Conservation (phyloP, 495 filamentous ascomycete species). For the Neurospora discreta region DNA sequence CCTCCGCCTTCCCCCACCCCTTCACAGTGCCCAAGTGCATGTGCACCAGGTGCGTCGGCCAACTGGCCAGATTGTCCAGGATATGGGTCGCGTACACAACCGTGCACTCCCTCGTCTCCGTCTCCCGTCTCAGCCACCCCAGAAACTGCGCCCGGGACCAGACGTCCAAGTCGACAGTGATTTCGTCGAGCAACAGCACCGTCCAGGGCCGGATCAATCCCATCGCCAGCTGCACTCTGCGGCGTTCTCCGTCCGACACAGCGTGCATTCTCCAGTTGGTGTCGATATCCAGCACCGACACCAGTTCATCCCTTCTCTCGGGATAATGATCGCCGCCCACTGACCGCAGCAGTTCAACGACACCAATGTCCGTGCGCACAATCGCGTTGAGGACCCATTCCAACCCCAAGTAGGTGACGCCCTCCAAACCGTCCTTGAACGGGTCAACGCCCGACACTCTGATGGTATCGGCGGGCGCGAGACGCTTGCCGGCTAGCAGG, state of each 20-base stretch:
- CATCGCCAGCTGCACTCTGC: constrained; percentile 93
- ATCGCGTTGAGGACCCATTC: constrained; percentile 99
- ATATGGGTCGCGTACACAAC: constrained; percentile 98
- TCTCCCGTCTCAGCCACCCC: constrained; percentile 77
- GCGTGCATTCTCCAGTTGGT: constrained; percentile 88
- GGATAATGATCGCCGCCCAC: constrained; percentile 77
- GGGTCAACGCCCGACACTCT: constrained; percentile 74
- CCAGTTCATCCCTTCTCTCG: constrained; percentile 71
- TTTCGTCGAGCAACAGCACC: constrained; percentile 86
- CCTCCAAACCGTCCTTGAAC: constrained; percentile 76
- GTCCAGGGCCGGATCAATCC: constrained; percentile 88
- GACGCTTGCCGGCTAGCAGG: constrained; percentile 77
- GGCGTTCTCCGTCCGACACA: constrained; percentile 77
- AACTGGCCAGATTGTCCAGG: constrained; percentile 79
- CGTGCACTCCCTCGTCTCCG: constrained; percentile 67
- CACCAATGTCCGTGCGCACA: constrained; percentile 88
- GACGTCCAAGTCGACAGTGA: constrained; percentile 93
- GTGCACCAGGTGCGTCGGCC: constrained; percentile 92
- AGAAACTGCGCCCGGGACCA: constrained; percentile 76
- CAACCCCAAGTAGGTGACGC: constrained; percentile 90
- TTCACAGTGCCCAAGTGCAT: constrained; percentile 83
- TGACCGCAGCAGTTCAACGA: constrained; percentile 65
- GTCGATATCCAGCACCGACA: constrained; percentile 86
- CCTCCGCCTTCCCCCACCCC: constrained; percentile 63
- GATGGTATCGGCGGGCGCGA: constrained; percentile 66